Evolutionary conservation across 2,329 filamentous ascomycete genomes (phyloP).

Genomic region (Fusarium praegraminearum): DNA sequence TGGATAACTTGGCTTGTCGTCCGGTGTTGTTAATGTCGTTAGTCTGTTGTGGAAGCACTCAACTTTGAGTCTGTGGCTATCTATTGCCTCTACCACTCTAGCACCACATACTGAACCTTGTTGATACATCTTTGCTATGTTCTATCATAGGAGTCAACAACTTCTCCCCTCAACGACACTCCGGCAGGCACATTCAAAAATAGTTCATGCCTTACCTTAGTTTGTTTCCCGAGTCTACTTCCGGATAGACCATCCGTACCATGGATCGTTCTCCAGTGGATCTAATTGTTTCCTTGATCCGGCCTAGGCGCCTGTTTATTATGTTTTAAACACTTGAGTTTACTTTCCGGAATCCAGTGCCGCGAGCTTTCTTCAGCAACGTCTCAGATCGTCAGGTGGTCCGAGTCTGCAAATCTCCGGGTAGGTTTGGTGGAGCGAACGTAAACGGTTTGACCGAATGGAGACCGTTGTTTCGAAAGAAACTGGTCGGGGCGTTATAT

Average conservation of each 20-base stretch:
- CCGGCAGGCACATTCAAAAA: background rate
- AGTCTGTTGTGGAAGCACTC: background rate
- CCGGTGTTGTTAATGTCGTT: background rate
- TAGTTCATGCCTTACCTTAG: background rate
- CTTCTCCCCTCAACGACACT: background rate
- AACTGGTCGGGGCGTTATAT: conserved; percentile 6
- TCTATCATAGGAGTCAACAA: background rate
- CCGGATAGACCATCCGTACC: conserved; percentile 2
- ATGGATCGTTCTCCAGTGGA: conserved; percentile 12
- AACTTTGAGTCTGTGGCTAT: background rate
- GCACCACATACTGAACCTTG: no score
- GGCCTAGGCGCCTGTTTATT: background rate
- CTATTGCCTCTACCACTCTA: no score
- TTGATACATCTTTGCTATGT: background rate
- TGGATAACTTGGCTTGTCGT: background rate
- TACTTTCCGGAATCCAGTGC: background rate
- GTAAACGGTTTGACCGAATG: conserved; percentile 9
- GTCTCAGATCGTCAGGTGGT: conserved; percentile 20
- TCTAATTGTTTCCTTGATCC: background rate
- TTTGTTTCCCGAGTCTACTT: background rate
- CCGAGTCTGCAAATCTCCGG: conserved; percentile 8
- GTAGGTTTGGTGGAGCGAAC: background rate
- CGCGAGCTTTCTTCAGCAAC: conserved; percentile 3
- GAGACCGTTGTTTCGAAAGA: conserved; percentile 15
- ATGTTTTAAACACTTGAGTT: background rate